Conservation (phyloP, 1,284 basidiomycete species). For the Sanghuangporus baumii region DNA sequence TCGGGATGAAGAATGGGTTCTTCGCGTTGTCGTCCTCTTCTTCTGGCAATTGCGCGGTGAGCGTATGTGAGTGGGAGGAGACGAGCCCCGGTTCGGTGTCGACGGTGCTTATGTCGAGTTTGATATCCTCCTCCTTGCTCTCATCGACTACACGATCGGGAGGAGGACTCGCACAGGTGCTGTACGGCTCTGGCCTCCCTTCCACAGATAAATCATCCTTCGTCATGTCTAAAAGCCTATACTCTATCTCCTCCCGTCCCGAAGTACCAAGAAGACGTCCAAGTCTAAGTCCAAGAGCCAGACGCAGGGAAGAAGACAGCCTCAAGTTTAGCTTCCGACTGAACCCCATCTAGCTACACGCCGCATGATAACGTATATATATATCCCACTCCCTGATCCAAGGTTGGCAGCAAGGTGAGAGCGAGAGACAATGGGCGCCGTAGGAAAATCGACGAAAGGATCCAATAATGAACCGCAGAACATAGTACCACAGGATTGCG, state of each 20-base stretch:
- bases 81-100: neutral
- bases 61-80: neutral
- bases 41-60: too few species aligned
- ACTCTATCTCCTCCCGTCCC: neutral
- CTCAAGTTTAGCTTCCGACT: neutral
- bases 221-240: neutral
- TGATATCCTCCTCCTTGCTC: neutral
- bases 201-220: neutral
- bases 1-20: conserved; percentile 25
- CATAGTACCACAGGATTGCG: neutral
- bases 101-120: neutral
- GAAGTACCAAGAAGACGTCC: neutral
- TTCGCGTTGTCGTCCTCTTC: too few species aligned
- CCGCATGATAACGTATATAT: too few species aligned
- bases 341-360: too few species aligned
- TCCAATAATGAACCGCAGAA: neutral
- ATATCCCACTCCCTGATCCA: too few species aligned
- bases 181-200: neutral
- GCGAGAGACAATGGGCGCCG: neutral
- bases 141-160: neutral
- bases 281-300: neutral
- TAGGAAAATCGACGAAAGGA: neutral
- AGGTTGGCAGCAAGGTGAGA: too few species aligned
- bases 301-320: neutral
- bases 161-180: neutral